These are phyloP conservation scores for Diddensiella caesifluorescens DNA, from an alignment of 805 yeast genomes.

Conservation along the genomic window DNA sequence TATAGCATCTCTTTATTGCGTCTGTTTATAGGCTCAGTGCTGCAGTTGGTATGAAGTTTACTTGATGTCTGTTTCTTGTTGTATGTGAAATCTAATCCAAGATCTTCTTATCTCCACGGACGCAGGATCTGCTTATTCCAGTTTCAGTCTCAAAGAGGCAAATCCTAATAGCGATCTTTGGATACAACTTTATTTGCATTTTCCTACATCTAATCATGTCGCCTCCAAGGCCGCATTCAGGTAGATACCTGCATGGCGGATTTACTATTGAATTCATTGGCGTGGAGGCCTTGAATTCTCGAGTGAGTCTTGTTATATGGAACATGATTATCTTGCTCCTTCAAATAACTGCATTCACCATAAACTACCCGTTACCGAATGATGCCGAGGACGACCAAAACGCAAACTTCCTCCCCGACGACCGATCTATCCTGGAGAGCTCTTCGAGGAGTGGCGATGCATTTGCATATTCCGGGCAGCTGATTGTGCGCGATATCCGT, in stretches of 20 bases:
- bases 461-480: constrained; percentile 16
- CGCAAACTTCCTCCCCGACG: background rate
- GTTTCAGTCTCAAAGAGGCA: constrained; percentile 13
- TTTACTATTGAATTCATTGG: constrained; percentile 24
- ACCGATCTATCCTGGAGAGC: background rate
- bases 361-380: constrained; percentile 11
- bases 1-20: constrained; percentile 18
- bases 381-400: constrained; percentile 2
- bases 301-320: constrained; percentile 19
- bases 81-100: constrained; percentile 6
- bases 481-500: constrained; percentile 15
- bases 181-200: constrained; percentile 14
- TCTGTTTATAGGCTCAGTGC: constrained; percentile 15
- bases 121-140: constrained; percentile 8
- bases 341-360: constrained; percentile 17
- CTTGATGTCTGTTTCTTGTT: constrained; percentile 4
- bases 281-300: constrained; percentile 14
- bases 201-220: constrained; percentile 11
- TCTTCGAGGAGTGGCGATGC: background rate
- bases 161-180: constrained; percentile 15
- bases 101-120: constrained; percentile 7
- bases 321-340: constrained; percentile 17
- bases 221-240: constrained; percentile 15
- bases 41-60: constrained; percentile 14
- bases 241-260: constrained; percentile 22